A percentile compares a stretch with the other conserved stretches of the same genome.
These are phyloP conservation scores for Fusarium sacchari DNA, from an alignment of 2,329 filamentous ascomycete species.

Conservation along the genomic window DNA sequence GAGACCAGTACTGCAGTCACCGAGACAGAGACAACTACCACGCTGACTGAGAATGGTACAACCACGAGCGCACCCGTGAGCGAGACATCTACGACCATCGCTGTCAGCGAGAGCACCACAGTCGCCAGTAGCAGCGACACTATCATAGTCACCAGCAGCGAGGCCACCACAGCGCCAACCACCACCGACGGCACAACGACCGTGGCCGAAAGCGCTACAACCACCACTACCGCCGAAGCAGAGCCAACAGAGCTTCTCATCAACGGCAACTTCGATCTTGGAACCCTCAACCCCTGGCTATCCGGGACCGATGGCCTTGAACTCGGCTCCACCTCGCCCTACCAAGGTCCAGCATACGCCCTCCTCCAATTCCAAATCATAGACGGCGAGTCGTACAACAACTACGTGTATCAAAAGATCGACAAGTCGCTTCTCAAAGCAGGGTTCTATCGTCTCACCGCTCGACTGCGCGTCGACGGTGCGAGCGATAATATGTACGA, in stretches of 20 bases:
- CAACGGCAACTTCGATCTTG: not conserved
- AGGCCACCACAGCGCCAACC: not conserved
- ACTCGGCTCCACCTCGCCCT: not conserved
- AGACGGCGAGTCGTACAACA: not conserved
- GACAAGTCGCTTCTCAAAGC: not conserved
- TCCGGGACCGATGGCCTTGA: too few relatives aligned
- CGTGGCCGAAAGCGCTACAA: not conserved
- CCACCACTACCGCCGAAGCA: not conserved
- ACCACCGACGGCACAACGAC: not conserved
- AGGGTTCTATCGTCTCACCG: rapidly evolving
- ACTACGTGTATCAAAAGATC: not conserved
- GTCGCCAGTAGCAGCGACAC: not conserved
- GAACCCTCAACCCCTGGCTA: not conserved
- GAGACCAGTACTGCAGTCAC: not conserved
- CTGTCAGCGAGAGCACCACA: not conserved
- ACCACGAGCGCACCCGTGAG: not conserved
- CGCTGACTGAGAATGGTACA: not conserved
- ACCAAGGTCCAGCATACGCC: not conserved
- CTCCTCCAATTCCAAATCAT: not conserved
- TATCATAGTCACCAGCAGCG: rapidly evolving
- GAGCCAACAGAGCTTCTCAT: not conserved
- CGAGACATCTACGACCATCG: not conserved
- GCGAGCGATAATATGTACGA: rapidly evolving
- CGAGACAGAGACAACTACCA: not conserved
- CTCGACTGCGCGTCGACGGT: rapidly evolving